Conservation (phyloP, 2,329 filamentous ascomycete genomes). For the Calonectria multiphialidica region DNA sequence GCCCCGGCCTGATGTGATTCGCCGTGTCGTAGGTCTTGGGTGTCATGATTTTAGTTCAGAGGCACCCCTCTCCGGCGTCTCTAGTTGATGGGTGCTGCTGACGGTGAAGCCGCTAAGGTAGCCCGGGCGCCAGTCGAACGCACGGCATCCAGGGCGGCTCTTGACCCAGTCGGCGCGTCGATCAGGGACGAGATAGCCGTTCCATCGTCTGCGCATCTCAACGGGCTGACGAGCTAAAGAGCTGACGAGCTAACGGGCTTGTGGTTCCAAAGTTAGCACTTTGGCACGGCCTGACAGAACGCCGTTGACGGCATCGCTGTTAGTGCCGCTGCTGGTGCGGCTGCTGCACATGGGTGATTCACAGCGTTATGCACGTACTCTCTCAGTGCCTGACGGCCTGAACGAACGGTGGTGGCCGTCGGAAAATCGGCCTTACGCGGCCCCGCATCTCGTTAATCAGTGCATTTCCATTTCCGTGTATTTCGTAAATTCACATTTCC, state of each 20-base stretch:
- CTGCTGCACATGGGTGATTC: too few relatives aligned
- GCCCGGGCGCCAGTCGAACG: conserved; percentile 14
- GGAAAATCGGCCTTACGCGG: not conserved
- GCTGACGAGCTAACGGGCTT: conserved; percentile 12
- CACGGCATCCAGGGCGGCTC: conserved; percentile 30
- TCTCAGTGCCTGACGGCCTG: not conserved
- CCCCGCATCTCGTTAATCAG: conserved; percentile 5
- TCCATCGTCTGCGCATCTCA: conserved; percentile 14
- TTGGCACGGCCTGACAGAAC: conserved; percentile 6
- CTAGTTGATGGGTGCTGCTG: conserved; percentile 2
- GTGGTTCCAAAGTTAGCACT: conserved; percentile 37
- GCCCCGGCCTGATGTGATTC: not conserved
- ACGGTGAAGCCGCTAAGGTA: conserved; percentile 1
- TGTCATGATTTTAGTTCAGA: not conserved
- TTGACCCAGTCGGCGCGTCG: conserved; percentile 21
- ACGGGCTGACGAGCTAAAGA: conserved; percentile 22
- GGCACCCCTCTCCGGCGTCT: conserved; percentile 3
- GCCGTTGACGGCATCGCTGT: not conserved
- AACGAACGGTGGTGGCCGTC: not conserved
- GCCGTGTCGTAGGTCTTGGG: not conserved
- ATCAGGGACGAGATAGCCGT: conserved; percentile 31
- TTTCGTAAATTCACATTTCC: not conserved
- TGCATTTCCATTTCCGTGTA: not conserved
- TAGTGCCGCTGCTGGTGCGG: too few relatives aligned
- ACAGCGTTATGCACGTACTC: not conserved